These are phyloP conservation scores for Polygonum aviculare DNA, from an alignment of 148 eudicot species.

Conservation along the genomic window DNA sequence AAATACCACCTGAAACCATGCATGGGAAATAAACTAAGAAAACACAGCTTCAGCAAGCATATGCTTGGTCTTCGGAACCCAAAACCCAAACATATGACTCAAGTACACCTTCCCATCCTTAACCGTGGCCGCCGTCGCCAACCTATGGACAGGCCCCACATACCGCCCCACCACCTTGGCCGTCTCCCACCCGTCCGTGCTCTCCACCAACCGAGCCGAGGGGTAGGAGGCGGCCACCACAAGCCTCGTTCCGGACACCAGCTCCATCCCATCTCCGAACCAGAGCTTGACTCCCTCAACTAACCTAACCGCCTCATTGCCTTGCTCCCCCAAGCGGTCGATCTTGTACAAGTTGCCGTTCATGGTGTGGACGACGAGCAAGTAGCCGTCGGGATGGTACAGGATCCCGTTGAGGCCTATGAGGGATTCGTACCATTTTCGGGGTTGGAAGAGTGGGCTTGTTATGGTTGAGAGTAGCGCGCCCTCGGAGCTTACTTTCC, in stretches of 20 bases:
- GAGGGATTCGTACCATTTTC: slow-evolving; percentile 67
- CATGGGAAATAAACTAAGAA: neutral
- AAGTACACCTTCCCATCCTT: slow-evolving; percentile 77
- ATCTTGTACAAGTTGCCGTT: slow-evolving; percentile 66
- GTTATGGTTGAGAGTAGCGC: slow-evolving; percentile 31
- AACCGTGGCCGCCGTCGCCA: slow-evolving; percentile 54
- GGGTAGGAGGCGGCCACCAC: slow-evolving; percentile 63
- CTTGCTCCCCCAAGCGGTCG: slow-evolving; percentile 21
- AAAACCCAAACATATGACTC: slow-evolving; percentile 66
- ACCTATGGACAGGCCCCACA: slow-evolving; percentile 40
- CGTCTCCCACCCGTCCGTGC: slow-evolving; percentile 65
- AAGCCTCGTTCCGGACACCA: slow-evolving; percentile 56
- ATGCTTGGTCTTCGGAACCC: slow-evolving; percentile 80
- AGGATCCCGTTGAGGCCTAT: slow-evolving; percentile 71
- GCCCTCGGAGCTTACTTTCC: slow-evolving; percentile 61
- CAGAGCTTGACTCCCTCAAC: slow-evolving; percentile 35
- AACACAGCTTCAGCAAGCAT: slow-evolving; percentile 68
- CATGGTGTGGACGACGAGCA: slow-evolving; percentile 62
- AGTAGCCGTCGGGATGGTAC: slow-evolving; percentile 74
- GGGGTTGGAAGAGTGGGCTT: slow-evolving; percentile 65
- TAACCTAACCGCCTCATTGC: slow-evolving; percentile 25
- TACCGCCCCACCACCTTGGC: slow-evolving; percentile 40
- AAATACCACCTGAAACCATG: neutral
- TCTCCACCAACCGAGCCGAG: slow-evolving; percentile 48
- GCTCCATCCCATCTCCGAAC: slow-evolving; percentile 69